Base-by-base conservation (phyloP, 805 yeast genomes). In the Metschnikowia cerradonensis region DNA sequence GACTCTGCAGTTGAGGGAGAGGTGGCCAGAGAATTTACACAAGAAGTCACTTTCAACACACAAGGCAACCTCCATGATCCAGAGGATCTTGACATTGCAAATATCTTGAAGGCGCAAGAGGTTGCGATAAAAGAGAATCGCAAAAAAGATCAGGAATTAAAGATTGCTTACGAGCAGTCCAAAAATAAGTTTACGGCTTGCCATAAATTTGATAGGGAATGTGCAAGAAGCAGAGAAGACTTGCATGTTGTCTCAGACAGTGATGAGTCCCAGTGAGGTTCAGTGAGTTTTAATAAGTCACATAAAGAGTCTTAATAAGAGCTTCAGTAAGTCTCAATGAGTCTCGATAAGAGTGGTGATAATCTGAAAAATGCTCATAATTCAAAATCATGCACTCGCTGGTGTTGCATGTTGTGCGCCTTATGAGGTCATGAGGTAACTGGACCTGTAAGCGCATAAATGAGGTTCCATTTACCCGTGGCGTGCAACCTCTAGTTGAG, bases 81-180 rank as follows among this genome's bases (percentile, higher is more conserved):
- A 1, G 67, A 66, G 3, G 79, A 75, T 56, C 60, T 72, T 44
- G 77, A 73, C 45, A 65, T 76, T 23, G 56, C 58, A 22, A 59
- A 68, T 48, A 70, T 73, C 22, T 64, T 73, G 36, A 58, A 58
- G 36, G 76, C 76, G 6, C 77, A 74, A 52, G 55, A 62, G 38
- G 64, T 62, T 33, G 77, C 75, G 4, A 70, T 73, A 38, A 60
- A 59, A 44, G 56, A 56, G 44, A 75, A 73, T 48, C 67, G 72
- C 49, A 67, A 63, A 33, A 79, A 80, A 56, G 80, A 79, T 50
- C 58, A 59, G 19, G 61, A 64, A 43, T 63, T 80, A 31, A 72
- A 71, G 57, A 74, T 67, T 56, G 67, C 75, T 45, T 81, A 68
- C 57, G 52, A 46, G 42, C 57, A 55, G 52, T 55, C 56, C 17